A percentile compares a stretch with the other conserved stretches of the same genome.
Evolutionary conservation across 306 rosid genomes (phyloP).

Genomic region (Psophocarpus tetragonolobus): DNA sequence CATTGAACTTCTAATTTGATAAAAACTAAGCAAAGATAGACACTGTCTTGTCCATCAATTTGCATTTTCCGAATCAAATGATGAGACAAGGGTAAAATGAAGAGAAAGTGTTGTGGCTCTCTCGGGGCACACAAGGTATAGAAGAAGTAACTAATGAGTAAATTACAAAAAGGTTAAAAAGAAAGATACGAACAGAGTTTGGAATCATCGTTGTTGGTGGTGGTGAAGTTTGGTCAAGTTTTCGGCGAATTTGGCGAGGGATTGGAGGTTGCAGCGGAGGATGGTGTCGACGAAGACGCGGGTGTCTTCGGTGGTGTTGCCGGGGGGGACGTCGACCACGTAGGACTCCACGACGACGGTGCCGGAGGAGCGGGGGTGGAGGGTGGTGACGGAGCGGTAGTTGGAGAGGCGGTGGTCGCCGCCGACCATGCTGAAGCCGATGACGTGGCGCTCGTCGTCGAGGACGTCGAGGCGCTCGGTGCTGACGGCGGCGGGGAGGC

Average conservation of each 20-base stretch:
- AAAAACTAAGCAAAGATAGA: too few relatives aligned
- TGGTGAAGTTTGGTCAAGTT: slow-evolving; percentile 38
- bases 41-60: too few relatives aligned
- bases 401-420: slow-evolving; percentile 89
- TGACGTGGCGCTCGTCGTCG: slow-evolving; percentile 86
- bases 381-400: slow-evolving; percentile 86
- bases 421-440: slow-evolving; percentile 91
- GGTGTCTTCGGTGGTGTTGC: slow-evolving; percentile 86
- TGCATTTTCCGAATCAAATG: too few relatives aligned
- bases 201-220: slow-evolving; percentile 8
- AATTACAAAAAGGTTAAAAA: neutral
- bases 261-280: slow-evolving; percentile 91
- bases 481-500: slow-evolving; percentile 85
- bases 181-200: neutral
- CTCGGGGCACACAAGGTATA: neutral
- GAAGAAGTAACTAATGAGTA: neutral
- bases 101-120: neutral
- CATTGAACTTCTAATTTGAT: neutral
- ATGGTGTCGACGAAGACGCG: slow-evolving; percentile 81
- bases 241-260: slow-evolving; percentile 80
- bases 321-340: slow-evolving; percentile 94
- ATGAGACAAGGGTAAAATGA: neutral
- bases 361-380: slow-evolving; percentile 49
- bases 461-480: slow-evolving; percentile 93
- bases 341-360: slow-evolving; percentile 90